Conservation (phyloP, 495 filamentous ascomycete species). For the Cercophora newfieldiana region DNA sequence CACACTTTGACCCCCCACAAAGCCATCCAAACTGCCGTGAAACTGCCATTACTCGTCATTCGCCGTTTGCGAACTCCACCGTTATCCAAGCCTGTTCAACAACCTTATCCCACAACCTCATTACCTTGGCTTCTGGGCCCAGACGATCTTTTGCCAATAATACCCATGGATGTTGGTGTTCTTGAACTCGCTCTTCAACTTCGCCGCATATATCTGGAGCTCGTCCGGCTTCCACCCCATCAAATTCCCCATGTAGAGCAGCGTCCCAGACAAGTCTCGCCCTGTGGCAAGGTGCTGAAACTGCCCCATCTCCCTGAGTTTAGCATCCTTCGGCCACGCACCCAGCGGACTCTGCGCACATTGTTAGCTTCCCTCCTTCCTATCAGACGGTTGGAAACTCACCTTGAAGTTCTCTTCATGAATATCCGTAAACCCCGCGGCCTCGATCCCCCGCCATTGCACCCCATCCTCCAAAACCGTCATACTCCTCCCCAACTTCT, state of each 20-base stretch:
- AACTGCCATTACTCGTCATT: too few relatives aligned
- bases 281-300: constrained; percentile 16
- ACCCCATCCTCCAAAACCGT: constrained; percentile 41
- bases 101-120: too few relatives aligned
- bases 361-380: not conserved
- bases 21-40: too few relatives aligned
- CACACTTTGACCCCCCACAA: too few relatives aligned
- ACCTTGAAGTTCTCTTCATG: constrained; percentile 29
- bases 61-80: too few relatives aligned
- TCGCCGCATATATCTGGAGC: constrained; percentile 32
- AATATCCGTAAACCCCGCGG: constrained; percentile 59
- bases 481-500: constrained; percentile 48
- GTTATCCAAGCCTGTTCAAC: too few relatives aligned
- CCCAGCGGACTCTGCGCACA: constrained; percentile 31
- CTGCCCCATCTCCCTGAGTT: constrained; percentile 49
- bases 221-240: constrained; percentile 35
- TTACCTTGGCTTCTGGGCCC: constrained; percentile 32
- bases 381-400: not conserved
- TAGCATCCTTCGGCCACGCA: constrained; percentile 48
- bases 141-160: constrained; percentile 33
- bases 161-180: constrained; percentile 30
- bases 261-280: too few relatives aligned
- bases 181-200: constrained; percentile 32
- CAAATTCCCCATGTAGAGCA: constrained; percentile 23
- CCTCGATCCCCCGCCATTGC: constrained; percentile 49